Evolutionary conservation across 192 early-diverging fungal species (phyloP), one percentile per base, ranked within the genome.

Genomic region (Backusella tarrabulga): DNA sequence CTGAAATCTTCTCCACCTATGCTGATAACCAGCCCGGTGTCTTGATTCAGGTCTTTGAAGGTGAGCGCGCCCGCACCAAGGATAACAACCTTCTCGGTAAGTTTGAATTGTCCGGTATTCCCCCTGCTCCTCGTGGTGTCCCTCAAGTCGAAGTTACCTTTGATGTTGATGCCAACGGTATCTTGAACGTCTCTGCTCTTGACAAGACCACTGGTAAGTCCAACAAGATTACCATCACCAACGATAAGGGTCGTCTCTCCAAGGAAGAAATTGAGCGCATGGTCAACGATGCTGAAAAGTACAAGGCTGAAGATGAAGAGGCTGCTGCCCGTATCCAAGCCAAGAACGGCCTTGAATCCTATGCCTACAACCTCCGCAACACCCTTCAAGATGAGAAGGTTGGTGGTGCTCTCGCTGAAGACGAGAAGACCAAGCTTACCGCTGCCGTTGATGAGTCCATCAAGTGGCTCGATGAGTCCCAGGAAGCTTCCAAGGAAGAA

Each of bases 51-150:
- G 94, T 97, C 74, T 99, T 90, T 83, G 96, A 97, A 89, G 97
- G 97, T 83, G 96, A 99, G 88, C 96, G 97, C 88, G 85, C 95
- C 36, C 92, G 92, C 81, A 97, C 96, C 80, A 94, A 94, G 92
- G 96, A 99, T 88, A 98, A 99, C 93, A 97, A 98, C 91, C 85
- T 96, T 74, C 93, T 99, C 78, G 97, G 97, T 79, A 98, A 99
- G 88, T 98, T 99, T 86, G 96, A 97, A 82, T 92, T 99, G 73
- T 93, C 95, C 66, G 97, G 97, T 81, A 99, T 99, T 83, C 93
- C 97, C 23, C 97, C 97, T 42, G 97, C 96, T 71, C 97, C 96
- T 41, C 95, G 97, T 81, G 97, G 97, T 87, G 95, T 98, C 77
- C 96, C 97, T 68, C 96, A 97, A 90, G 93, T 99, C 80, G 94